Evolutionary conservation across 148 eudicot species (phyloP), one percentile per base, ranked within the genome.

Genomic region (Cornus suecica): DNA sequence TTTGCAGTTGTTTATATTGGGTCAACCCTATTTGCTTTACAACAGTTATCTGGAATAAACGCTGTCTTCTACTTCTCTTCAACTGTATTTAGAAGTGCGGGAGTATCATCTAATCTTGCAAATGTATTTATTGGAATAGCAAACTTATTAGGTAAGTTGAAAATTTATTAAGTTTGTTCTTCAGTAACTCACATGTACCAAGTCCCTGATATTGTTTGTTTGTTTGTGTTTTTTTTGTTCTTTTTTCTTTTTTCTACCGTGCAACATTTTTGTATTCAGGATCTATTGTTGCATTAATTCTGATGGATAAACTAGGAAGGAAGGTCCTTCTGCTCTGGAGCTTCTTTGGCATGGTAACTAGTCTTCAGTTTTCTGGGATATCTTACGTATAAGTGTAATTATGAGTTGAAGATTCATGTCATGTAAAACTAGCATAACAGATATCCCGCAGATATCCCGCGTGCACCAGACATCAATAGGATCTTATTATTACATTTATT

Each of bases 1-100:
- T 95, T 92, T 91, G 99, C 99, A 95, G 99, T 95, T 92, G 93
- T 95, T 91, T 91, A 88, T 88, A 95, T 95, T 91, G 97, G 97
- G 78, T 88, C 99, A 88, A 83, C 97, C 85, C 97, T 95, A 54
- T 95, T 89, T 92, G 99, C 97, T 90, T 95, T 95, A 88, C 99
- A 95, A 87, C 99, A 95, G 94, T 97, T 95, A 79, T 95, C 99
- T 82, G 99, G 99, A 74, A 95, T 95, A 89, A 95, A 95, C 60
- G 99, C 97, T 42, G 87, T 95, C 26, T 95, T 95, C 86, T 95
- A 95, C 89, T 95, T 95, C 99, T 95, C 97, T 77, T 91, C 99
- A 82, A 92, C 99, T 91, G 99, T 95, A 80, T 95, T 95, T 87
- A 95, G 95, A 92, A 92, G 97, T 82, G 97, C 90, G 71, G 99